These are phyloP conservation scores for Hypoxylon sp. DNA, from an alignment of 2,329 filamentous ascomycete genomes.

Conservation along the genomic window DNA sequence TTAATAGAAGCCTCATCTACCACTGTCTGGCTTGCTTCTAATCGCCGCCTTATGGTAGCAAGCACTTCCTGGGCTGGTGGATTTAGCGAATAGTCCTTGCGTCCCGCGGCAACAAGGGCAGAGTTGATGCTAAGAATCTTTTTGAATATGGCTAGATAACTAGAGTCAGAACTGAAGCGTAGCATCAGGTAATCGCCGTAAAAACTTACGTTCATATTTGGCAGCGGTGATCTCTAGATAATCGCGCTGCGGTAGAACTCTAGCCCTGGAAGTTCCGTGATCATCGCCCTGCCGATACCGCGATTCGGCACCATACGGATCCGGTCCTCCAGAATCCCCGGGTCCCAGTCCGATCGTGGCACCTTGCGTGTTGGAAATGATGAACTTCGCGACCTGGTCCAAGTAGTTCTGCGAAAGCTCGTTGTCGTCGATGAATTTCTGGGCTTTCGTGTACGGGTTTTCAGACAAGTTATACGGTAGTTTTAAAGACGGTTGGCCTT, in stretches of 20 bases:
- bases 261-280: slow-evolving; percentile 60
- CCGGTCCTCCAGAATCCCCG: slow-evolving; percentile 64
- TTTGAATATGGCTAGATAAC: slow-evolving; percentile 72
- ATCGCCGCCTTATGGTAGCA: slow-evolving; percentile 68
- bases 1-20: slow-evolving; percentile 67
- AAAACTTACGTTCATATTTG: slow-evolving; percentile 70
- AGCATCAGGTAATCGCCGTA: not conserved
- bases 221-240: slow-evolving; percentile 83
- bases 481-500: slow-evolving; percentile 91
- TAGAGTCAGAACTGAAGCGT: slow-evolving; percentile 28
- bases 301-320: slow-evolving; percentile 83
- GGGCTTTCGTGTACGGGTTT: slow-evolving; percentile 91
- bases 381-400: slow-evolving; percentile 93
- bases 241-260: slow-evolving; percentile 80
- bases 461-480: slow-evolving; percentile 94
- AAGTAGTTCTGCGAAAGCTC: slow-evolving; percentile 88
- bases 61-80: slow-evolving; percentile 76
- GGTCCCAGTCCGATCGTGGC: slow-evolving; percentile 79
- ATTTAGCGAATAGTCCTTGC: slow-evolving; percentile 80
- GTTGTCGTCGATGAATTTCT: slow-evolving; percentile 90
- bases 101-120: slow-evolving; percentile 75
- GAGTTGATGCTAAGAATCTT: slow-evolving; percentile 83
- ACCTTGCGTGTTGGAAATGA: slow-evolving; percentile 88
- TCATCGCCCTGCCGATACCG: slow-evolving; percentile 81
- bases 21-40: slow-evolving; percentile 70